These are phyloP conservation scores for Fusarium udum DNA, from an alignment of 2,329 filamentous ascomycete species.

Conservation along the genomic window DNA sequence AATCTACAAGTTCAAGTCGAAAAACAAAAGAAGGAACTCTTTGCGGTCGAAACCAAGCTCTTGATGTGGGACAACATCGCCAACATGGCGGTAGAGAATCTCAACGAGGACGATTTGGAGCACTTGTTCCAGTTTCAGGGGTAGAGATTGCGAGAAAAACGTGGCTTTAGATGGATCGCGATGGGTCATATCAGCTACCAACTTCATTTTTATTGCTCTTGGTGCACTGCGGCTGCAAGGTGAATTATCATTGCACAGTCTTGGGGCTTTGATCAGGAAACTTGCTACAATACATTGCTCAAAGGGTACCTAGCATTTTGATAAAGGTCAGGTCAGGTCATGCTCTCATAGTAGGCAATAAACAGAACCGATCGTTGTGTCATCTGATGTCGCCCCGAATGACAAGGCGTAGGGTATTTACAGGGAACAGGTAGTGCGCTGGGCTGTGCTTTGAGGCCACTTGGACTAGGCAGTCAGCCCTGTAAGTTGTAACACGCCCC, in stretches of 20 bases:
- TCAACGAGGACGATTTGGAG: background rate
- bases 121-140: background rate
- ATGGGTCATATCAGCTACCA: rapidly evolving
- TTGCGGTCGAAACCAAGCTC: background rate
- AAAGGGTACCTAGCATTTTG: background rate
- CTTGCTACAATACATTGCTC: background rate
- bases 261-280: background rate
- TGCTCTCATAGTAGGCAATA: background rate
- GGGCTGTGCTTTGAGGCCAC: background rate
- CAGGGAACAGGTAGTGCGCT: background rate
- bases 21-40: background rate
- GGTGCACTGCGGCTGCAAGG: background rate
- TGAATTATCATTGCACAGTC: background rate
- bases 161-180: rapidly evolving
- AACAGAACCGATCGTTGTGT: background rate
- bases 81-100: background rate
- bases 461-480: background rate
- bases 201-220: background rate
- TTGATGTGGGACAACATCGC: background rate
- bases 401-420: background rate
- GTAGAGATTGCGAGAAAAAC: background rate
- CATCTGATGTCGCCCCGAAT: background rate
- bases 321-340: background rate
- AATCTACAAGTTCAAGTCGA: rapidly evolving
- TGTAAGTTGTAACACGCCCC: background rate